Evolutionary conservation across 306 rosid species (phyloP), one percentile per base, ranked within the genome.

Genomic region (Corylus americana): DNA sequence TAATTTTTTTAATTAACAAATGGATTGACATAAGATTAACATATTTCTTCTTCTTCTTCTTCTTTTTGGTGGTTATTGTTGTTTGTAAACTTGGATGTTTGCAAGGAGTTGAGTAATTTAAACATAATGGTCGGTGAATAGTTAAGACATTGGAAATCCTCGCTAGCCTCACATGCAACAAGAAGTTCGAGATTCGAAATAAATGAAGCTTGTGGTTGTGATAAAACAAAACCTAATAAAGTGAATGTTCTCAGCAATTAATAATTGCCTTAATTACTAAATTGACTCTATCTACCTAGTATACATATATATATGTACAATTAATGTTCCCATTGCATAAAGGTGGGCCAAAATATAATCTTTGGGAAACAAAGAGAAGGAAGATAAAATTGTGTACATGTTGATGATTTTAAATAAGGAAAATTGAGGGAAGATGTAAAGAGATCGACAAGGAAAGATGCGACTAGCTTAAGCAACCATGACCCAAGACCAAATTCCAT

Each of bases 401-500:
- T 44, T 14, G 17, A 54, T 67, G 25, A 48, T 25, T 70, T 77
- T 73, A 45, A 37, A 39, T 57, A 61, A n/a, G 73, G n/a, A n/a
- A 67, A 79, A 51, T 27, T 42, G 54, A 55, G 35, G 66, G 29
- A 48, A 27, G 70, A 53, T 59, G 67, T 59, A 59, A 42, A 42
- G 6, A 5, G 31, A 35, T 61, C 53, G 75, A 73, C 80, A 79
- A 55, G 18, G 42, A 64, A 57, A 71, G 79, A 81, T 75, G 80
- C 83, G 51, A 71, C 69, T 53, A 73, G 50, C 18, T 79, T 71
- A 86, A 86, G 90, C 86, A 83, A 86, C 84, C 63, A 55, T 71
- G 89, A 86, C 89, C 62, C 54, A 11, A 71, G 81, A 86, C 89
- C 89, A 79, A 83, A 77, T 73, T 77, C 86, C 66, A 74, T 79